Conservation (phyloP, 176 grass and related monocot species). For the Avena sativa region DNA sequence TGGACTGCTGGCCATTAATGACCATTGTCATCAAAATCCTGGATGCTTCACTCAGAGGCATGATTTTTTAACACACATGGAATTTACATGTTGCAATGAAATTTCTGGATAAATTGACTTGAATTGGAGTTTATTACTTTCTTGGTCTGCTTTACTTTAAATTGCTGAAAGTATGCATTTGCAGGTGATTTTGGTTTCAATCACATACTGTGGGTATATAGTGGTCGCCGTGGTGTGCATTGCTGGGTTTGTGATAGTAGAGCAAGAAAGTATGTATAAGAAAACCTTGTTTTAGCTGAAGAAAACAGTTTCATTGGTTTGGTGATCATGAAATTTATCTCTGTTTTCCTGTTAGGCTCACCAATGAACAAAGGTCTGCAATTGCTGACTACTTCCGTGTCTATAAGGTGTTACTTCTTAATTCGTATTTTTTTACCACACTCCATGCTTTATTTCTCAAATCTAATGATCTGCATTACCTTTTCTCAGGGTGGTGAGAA, state of each 20-base stretch:
- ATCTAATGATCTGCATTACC: slow-evolving; percentile 14
- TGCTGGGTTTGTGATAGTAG: slow-evolving; percentile 96
- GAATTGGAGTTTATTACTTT: neutral
- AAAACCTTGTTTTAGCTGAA: slow-evolving; percentile 3
- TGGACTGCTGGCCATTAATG: slow-evolving; percentile 97
- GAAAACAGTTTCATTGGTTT: slow-evolving; percentile 10
- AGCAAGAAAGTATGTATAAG: slow-evolving; percentile 75
- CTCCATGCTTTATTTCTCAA: neutral
- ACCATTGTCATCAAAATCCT: slow-evolving; percentile 92
- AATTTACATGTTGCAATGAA: neutral
- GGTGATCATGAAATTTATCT: slow-evolving; percentile 28
- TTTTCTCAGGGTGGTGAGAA: slow-evolving; percentile 78
- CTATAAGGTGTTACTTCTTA: slow-evolving; percentile 69
- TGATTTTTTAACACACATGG: slow-evolving; percentile 9
- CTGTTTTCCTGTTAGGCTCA: slow-evolving; percentile 60
- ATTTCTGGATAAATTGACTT: neutral
- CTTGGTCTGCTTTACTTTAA: slow-evolving; percentile 12
- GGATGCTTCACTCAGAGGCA: slow-evolving; percentile 87
- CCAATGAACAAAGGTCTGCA: slow-evolving; percentile 85
- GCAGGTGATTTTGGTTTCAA: slow-evolving; percentile 96
- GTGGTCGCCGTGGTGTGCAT: slow-evolving; percentile 94
- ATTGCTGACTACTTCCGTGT: slow-evolving; percentile 91
- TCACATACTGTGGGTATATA: slow-evolving; percentile 97
- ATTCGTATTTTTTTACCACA: neutral
- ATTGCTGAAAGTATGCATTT: slow-evolving; percentile 20